Percentiles rank a stretch among this genome's conserved stretches.
Evolutionary conservation across 345 rosid species (phyloP).

Genomic region (Populus alba): DNA sequence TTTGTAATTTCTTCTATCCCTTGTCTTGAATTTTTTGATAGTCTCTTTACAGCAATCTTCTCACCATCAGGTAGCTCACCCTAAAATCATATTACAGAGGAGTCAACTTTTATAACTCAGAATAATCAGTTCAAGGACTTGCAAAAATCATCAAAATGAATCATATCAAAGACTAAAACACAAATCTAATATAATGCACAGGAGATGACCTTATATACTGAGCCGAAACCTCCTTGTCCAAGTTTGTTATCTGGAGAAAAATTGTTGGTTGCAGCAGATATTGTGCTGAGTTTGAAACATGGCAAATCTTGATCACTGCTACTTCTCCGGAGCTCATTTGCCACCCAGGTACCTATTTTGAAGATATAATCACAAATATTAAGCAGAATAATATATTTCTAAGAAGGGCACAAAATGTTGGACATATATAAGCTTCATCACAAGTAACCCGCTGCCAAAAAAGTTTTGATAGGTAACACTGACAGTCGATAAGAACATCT

Average conservation of each 20-base stretch:
- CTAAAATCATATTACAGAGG: neutral
- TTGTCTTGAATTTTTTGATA: conserved; percentile 16
- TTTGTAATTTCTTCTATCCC: conserved; percentile 17
- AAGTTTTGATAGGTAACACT: too few species aligned
- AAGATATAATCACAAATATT: neutral
- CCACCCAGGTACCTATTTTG: neutral
- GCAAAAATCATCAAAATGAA: too few species aligned
- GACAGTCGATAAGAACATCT: too few species aligned
- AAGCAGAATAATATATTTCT: neutral
- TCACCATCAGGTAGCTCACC: conserved; percentile 10
- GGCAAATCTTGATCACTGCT: neutral
- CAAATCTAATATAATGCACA: neutral
- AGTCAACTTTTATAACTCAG: neutral
- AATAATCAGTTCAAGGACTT: neutral
- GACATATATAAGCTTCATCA: neutral
- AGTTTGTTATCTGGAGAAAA: conserved; percentile 31
- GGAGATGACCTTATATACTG: conserved; percentile 33
- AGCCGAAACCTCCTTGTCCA: conserved; percentile 44
- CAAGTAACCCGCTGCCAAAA: too few species aligned
- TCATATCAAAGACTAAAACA: too few species aligned
- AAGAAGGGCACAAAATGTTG: neutral
- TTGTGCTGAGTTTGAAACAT: conserved; percentile 8
- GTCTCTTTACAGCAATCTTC: conserved; percentile 23
- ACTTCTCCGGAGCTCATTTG: neutral
- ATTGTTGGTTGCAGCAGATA: conserved; percentile 32